A percentile compares a stretch with the other conserved stretches of the same genome.
Conservation (phyloP, 208 protist genomes). For the Leishmania braziliensis region DNA sequence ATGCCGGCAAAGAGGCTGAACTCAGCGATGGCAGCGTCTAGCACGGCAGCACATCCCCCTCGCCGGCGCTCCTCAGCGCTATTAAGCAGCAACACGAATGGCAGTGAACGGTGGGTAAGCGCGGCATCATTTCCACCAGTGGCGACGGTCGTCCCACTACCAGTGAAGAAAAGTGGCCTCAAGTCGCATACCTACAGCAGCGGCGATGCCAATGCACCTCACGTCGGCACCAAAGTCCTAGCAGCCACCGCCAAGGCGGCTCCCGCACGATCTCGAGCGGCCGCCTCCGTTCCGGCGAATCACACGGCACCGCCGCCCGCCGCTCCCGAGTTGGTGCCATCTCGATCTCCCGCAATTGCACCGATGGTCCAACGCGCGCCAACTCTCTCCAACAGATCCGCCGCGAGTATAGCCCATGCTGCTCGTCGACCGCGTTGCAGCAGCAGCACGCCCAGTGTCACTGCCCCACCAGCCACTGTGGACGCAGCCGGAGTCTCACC, state of each 20-base stretch:
- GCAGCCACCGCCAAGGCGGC: background rate
- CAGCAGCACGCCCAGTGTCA: background rate
- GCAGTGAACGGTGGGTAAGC: constrained; percentile 1
- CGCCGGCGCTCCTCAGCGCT: constrained; percentile 1
- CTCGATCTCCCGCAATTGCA: background rate
- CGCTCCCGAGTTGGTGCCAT: background rate
- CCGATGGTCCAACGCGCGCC: background rate
- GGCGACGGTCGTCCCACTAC: background rate
- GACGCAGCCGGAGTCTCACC: background rate
- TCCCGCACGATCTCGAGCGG: background rate
- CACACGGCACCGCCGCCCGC: background rate
- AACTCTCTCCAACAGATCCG: background rate
- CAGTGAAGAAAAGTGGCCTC: background rate
- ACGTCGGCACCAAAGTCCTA: background rate
- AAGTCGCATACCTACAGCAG: constrained; percentile 4
- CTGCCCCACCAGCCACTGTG: background rate
- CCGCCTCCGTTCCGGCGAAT: background rate
- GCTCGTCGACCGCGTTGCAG: background rate
- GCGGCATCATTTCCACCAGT: background rate
- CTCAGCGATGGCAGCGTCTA: background rate
- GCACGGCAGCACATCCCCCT: background rate
- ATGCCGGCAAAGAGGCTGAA: constrained; percentile 23
- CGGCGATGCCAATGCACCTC: background rate
- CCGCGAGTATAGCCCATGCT: background rate
- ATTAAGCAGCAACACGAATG: constrained; percentile 14